Evolutionary conservation across 192 early-diverging fungal genomes (phyloP).

Genomic region (Phycomyces nitens): DNA sequence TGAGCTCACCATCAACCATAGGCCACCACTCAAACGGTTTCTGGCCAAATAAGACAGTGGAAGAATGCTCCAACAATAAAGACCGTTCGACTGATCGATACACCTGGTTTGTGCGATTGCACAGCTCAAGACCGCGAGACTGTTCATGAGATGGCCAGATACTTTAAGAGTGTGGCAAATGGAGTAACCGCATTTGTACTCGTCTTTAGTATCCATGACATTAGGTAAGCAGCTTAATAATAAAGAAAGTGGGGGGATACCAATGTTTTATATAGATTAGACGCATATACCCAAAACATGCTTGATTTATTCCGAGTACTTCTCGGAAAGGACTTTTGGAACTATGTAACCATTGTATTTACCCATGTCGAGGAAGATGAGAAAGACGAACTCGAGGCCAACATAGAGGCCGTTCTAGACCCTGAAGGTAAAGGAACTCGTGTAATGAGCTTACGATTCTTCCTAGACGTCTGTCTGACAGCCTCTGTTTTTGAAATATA

Average conservation of each 20-base stretch:
- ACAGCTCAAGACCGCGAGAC: conserved; percentile 40
- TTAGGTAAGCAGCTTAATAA: conserved; percentile 31
- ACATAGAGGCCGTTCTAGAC: conserved; percentile 43
- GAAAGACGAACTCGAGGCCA: conserved; percentile 41
- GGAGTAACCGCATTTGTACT: conserved; percentile 54
- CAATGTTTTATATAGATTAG: conserved; percentile 34
- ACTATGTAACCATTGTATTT: conserved; percentile 51
- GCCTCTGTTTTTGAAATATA: background rate
- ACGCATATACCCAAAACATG: conserved; percentile 54
- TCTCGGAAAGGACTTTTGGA: conserved; percentile 50
- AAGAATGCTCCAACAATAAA: conserved; percentile 7
- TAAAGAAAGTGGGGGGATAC: no score
- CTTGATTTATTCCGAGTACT: conserved; percentile 42
- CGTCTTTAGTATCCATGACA: conserved; percentile 51
- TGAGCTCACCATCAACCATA: background rate
- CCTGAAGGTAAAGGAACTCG: conserved; percentile 20
- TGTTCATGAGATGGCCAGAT: conserved; percentile 46
- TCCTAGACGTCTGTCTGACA: background rate
- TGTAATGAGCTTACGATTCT: no score
- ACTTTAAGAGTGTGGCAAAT: conserved; percentile 45
- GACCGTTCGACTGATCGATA: conserved; percentile 35
- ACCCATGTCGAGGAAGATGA: conserved; percentile 51
- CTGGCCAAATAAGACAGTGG: conserved; percentile 27
- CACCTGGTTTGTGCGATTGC: conserved; percentile 49
- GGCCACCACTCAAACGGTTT: conserved; percentile 27